Percentiles rank a stretch among this genome's conserved stretches.
Evolutionary conservation across 345 rosid genomes (phyloP).

Genomic region (Tarenaya hassleriana): DNA sequence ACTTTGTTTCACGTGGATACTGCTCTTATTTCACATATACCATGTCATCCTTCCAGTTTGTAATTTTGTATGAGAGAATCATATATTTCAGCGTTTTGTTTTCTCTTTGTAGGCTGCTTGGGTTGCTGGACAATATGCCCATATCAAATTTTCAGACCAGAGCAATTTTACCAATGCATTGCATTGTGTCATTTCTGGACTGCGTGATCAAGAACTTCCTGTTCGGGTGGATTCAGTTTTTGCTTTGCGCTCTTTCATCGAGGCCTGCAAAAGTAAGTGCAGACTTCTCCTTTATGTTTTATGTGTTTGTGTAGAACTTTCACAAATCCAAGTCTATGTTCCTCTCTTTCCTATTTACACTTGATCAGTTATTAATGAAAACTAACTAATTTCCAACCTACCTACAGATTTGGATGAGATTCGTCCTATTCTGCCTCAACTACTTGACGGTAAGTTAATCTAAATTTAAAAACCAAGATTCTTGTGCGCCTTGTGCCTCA

Average conservation of each 20-base stretch:
- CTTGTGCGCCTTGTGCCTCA: no score
- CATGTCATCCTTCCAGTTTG: not conserved
- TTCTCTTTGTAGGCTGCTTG: slow-evolving; percentile 78
- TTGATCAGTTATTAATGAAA: not conserved
- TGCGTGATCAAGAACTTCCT: slow-evolving; percentile 94
- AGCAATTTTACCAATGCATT: slow-evolving; percentile 75
- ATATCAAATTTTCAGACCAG: slow-evolving; percentile 72
- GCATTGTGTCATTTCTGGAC: slow-evolving; percentile 80
- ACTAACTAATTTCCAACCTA: not conserved
- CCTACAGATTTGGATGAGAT: slow-evolving; percentile 88
- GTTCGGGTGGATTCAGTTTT: slow-evolving; percentile 98
- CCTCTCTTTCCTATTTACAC: not conserved
- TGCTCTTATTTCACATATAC: not conserved
- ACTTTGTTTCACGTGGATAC: not conserved
- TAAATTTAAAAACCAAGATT: not conserved
- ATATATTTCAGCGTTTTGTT: slow-evolving; percentile 11
- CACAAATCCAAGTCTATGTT: not conserved
- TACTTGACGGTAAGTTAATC: slow-evolving; percentile 73
- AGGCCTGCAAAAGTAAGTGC: slow-evolving; percentile 74
- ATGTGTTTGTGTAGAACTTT: slow-evolving; percentile 11
- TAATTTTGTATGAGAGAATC: slow-evolving; percentile 13
- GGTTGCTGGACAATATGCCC: slow-evolving; percentile 98
- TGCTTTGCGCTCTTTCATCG: slow-evolving; percentile 90
- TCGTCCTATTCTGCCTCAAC: slow-evolving; percentile 93
- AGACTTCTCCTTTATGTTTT: slow-evolving; percentile 5